Evolutionary conservation across 192 early-diverging fungal species (phyloP).

Genomic region (Backusella morwellensis): DNA sequence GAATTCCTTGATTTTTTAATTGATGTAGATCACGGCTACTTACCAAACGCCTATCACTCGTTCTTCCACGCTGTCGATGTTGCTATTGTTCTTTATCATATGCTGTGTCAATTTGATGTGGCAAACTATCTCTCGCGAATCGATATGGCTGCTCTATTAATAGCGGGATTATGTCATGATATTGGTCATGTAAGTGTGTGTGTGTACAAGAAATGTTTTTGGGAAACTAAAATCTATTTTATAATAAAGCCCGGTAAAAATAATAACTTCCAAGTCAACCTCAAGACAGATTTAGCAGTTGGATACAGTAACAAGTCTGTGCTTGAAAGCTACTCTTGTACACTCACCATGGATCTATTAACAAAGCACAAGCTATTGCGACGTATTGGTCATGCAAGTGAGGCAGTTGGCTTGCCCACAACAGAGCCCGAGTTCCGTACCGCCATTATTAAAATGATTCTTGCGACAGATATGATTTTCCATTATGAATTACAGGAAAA

Average conservation of each 20-base stretch:
- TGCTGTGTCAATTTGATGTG: constrained; percentile 68
- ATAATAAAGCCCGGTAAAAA: constrained; percentile 77
- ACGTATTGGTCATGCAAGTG: constrained; percentile 47
- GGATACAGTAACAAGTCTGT: constrained; percentile 79
- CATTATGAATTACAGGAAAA: constrained; percentile 75
- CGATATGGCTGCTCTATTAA: constrained; percentile 74
- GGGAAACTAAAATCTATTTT: neutral
- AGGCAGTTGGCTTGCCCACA: constrained; percentile 46
- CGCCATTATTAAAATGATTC: constrained; percentile 69
- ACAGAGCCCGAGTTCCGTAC: constrained; percentile 44
- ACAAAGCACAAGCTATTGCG: constrained; percentile 70
- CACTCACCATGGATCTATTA: constrained; percentile 72
- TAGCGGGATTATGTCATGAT: constrained; percentile 90
- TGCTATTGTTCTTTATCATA: constrained; percentile 76
- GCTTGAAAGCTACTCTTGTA: constrained; percentile 84
- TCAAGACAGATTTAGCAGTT: constrained; percentile 70
- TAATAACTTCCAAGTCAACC: constrained; percentile 90
- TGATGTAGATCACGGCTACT: constrained; percentile 80
- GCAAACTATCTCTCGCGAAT: constrained; percentile 62
- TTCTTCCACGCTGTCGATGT: constrained; percentile 94
- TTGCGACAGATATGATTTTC: constrained; percentile 89
- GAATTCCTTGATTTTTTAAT: constrained; percentile 82
- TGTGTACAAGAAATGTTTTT: neutral
- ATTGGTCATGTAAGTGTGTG: constrained; percentile 68
- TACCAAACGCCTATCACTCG: constrained; percentile 88